A percentile compares a stretch with the other conserved stretches of the same genome.
phyloP scores from a whole-genome alignment of 225 moss, liverwort and hornwort genomes.

The Marchantia polymorpha region DNA sequence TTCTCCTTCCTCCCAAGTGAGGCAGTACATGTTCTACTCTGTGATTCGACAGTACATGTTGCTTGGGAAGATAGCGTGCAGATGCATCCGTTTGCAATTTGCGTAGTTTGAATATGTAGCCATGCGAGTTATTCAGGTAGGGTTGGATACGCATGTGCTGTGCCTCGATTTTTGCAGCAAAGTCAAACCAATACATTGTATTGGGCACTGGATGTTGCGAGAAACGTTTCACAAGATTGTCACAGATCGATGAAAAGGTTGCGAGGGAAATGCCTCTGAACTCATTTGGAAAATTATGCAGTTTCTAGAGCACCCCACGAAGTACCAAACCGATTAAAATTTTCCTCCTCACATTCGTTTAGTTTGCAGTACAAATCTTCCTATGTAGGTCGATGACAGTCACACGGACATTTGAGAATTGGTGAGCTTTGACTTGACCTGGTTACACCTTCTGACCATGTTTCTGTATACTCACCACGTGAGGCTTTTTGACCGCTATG shows the following conservation, averaged over 20 bases:
- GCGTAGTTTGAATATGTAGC: conserved; percentile 37
- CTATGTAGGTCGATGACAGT: conserved; percentile 20
- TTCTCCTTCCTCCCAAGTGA: conserved; percentile 21
- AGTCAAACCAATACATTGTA: conserved; percentile 17
- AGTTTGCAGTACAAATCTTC: conserved; percentile 26
- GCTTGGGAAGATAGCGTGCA: conserved; percentile 32
- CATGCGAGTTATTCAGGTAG: conserved; percentile 24
- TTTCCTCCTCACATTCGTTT: conserved; percentile 28
- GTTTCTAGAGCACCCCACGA: conserved; percentile 33
- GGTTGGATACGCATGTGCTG: conserved; percentile 28
- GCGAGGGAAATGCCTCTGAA: conserved; percentile 29
- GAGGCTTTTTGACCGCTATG: conserved; percentile 32
- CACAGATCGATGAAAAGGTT: conserved; percentile 32
- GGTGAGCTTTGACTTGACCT: conserved; percentile 27
- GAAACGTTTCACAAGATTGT: conserved; percentile 31
- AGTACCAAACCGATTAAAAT: conserved; percentile 18
- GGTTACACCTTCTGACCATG: conserved; percentile 21
- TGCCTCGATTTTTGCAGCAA: conserved; percentile 21
- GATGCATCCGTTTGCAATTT: conserved; percentile 35
- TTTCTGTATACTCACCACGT: conserved; percentile 28
- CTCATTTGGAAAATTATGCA: conserved; percentile 23
- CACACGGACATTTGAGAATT: conserved; percentile 23
- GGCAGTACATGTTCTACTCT: conserved; percentile 30
- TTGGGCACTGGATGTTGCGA: conserved; percentile 30
- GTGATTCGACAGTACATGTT: conserved; percentile 42